Evolutionary conservation across 2,329 filamentous ascomycete species (phyloP).

Genomic region (Pseudogymnoascus pannorum): DNA sequence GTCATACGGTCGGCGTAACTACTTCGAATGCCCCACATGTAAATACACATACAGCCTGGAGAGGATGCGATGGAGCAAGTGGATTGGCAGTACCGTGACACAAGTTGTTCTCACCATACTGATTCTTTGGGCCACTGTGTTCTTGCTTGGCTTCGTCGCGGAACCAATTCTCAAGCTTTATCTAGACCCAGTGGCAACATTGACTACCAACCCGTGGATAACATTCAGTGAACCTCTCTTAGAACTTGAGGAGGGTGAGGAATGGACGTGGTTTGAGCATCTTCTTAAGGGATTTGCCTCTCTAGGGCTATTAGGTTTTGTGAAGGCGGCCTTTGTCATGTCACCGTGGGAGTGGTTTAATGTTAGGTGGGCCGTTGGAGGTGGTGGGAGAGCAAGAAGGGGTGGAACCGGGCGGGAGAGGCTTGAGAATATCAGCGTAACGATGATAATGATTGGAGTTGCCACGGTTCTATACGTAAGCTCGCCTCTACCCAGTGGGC

Average conservation of each 20-base stretch:
- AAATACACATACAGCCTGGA: constrained; percentile 73
- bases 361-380: constrained; percentile 52
- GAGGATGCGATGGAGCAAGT: constrained; percentile 66
- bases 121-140: constrained; percentile 67
- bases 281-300: constrained; percentile 88
- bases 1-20: constrained; percentile 56
- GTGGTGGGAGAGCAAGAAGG: constrained; percentile 42
- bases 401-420: constrained; percentile 66
- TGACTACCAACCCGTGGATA: constrained; percentile 38
- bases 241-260: constrained; percentile 39
- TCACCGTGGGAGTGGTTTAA: constrained; percentile 74
- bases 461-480: constrained; percentile 70
- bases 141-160: constrained; percentile 81
- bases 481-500: constrained; percentile 19
- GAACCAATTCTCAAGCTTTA: constrained; percentile 89
- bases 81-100: constrained; percentile 57
- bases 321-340: constrained; percentile 70
- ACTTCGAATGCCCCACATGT: constrained; percentile 84
- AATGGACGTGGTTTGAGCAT: constrained; percentile 67
- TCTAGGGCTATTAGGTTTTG: constrained; percentile 75
- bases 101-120: constrained; percentile 64
- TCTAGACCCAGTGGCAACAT: constrained; percentile 64
- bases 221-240: constrained; percentile 34
- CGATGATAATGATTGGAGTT: constrained; percentile 72
- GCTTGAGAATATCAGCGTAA: constrained; percentile 69